Evolutionary conservation across 2,329 filamentous ascomycete species (phyloP).

Genomic region (Exserohilum turcica): DNA sequence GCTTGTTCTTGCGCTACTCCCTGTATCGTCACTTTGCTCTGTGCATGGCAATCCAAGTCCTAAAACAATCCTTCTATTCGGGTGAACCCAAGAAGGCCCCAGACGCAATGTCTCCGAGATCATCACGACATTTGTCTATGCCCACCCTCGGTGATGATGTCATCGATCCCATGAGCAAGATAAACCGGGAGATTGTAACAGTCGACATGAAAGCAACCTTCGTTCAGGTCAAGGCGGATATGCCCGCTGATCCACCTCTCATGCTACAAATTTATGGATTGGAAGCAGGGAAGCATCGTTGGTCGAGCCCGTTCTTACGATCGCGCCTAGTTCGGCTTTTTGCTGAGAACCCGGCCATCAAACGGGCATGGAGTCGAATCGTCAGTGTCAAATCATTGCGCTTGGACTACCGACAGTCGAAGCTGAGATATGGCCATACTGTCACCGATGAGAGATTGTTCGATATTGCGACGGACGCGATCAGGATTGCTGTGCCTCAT

Average conservation of each 20-base stretch:
- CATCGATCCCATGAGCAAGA: slow-evolving; percentile 31
- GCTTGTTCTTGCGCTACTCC: slow-evolving; percentile 84
- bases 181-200: slow-evolving; percentile 70
- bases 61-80: slow-evolving; percentile 56
- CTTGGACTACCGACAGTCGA: slow-evolving; percentile 78
- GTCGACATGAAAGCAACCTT: slow-evolving; percentile 81
- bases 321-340: slow-evolving; percentile 83
- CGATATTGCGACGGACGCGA: slow-evolving; percentile 82
- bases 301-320: slow-evolving; percentile 80
- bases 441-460: slow-evolving; percentile 77
- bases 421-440: slow-evolving; percentile 67
- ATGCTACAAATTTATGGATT: slow-evolving; percentile 88
- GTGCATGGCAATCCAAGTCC: slow-evolving; percentile 76
- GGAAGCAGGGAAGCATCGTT: slow-evolving; percentile 83
- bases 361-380: slow-evolving; percentile 82
- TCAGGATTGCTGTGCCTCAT: slow-evolving; percentile 86
- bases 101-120: slow-evolving; percentile 18
- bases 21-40: slow-evolving; percentile 91
- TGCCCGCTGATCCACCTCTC: slow-evolving; percentile 87
- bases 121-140: slow-evolving; percentile 37
- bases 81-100: slow-evolving; percentile 15
- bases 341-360: slow-evolving; percentile 83
- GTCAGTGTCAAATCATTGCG: slow-evolving; percentile 81
- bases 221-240: slow-evolving; percentile 83
- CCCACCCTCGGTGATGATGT: slow-evolving; percentile 41